Base-by-base conservation (phyloP, 2,329 filamentous ascomycete species). In the Ophiostoma tasmaniense region DNA sequence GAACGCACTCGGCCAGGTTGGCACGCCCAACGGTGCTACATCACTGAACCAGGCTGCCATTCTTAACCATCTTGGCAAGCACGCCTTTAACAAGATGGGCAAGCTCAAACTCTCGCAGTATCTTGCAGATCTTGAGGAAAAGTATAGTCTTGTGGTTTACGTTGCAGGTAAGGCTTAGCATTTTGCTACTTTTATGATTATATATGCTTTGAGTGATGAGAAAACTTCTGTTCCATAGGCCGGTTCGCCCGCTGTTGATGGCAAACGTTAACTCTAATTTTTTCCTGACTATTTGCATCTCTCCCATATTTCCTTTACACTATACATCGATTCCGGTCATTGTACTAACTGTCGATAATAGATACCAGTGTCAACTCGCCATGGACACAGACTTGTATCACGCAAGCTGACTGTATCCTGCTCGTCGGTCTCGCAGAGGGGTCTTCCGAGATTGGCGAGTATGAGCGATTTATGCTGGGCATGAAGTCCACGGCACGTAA, bases 311-410 rank as follows among this genome's bases (percentile, higher is more conserved):
- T 22, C 3, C 39, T 13, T 22, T 52, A 50, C 45, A 33, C 2
- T 28, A 11, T 28, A 52, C 50, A 55, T 45, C 6, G 8, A 20
- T 55, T 25, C 2, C 3, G 14, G 7, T 14, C 39, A 35, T n/a
- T 28, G 28, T 35, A 17, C 52, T 64, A 13, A 33, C 22, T 65
- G 55, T 67, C 65, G 37, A 67, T 65, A 22, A 37, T 67, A 89
- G 95, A 99, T 78, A 99, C 96, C 4, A 97, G 89, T 71, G 95
- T 98, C 74, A 98, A 97, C 74, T 92, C 96, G 1, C 93, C 94
- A 0, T 99, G 95, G 95, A 99, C 96, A 0, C 93, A 97, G 75
- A 98, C 95, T 0, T 99, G 96, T 77, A 97, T 99, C 73, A 90
- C 90, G 20, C 95, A 99, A 78, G 95, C 95, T 1, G 95, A 99